A percentile compares a stretch with the other conserved stretches of the same genome.
phyloP scores from a whole-genome alignment of 805 yeast genomes.

The Soucietia sequanensis region DNA sequence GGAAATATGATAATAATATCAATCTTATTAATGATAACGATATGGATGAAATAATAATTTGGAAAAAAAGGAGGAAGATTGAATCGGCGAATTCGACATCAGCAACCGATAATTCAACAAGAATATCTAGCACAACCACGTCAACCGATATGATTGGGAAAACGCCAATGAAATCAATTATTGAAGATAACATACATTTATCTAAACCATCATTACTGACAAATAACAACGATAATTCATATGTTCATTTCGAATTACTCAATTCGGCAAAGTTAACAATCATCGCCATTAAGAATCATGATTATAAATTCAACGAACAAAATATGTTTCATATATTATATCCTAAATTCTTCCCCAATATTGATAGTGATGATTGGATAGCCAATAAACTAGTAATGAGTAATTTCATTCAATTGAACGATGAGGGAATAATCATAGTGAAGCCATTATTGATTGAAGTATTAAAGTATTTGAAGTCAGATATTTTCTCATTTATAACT shows the following conservation, averaged over 20 bases:
- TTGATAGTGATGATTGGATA: constrained; percentile 41
- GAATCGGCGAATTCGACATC: not conserved
- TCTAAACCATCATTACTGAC: constrained; percentile 13
- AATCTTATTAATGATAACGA: too few species aligned
- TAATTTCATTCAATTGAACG: constrained; percentile 9
- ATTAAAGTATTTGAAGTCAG: constrained; percentile 15
- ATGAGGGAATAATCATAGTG: constrained; percentile 10
- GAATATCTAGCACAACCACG: too few species aligned
- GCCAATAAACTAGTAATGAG: constrained; percentile 20
- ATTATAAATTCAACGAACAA: constrained; percentile 37
- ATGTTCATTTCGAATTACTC: constrained; percentile 35
- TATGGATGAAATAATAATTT: too few species aligned
- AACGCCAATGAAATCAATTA: too few species aligned
- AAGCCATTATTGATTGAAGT: constrained; percentile 19
- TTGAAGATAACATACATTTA: too few species aligned
- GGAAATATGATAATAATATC: too few species aligned
- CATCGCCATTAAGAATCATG: constrained; percentile 40
- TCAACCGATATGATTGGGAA: too few species aligned
- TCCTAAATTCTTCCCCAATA: constrained; percentile 43
- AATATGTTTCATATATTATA: constrained; percentile 43
- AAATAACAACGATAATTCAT: constrained; percentile 25
- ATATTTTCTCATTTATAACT: constrained; percentile 26
- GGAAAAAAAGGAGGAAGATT: not conserved
- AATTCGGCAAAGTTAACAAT: constrained; percentile 39
- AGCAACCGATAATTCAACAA: not conserved